Evolutionary conservation across 1,284 basidiomycete species (phyloP), one percentile per base, ranked within the genome.

Genomic region (Ustilago esculenta): DNA sequence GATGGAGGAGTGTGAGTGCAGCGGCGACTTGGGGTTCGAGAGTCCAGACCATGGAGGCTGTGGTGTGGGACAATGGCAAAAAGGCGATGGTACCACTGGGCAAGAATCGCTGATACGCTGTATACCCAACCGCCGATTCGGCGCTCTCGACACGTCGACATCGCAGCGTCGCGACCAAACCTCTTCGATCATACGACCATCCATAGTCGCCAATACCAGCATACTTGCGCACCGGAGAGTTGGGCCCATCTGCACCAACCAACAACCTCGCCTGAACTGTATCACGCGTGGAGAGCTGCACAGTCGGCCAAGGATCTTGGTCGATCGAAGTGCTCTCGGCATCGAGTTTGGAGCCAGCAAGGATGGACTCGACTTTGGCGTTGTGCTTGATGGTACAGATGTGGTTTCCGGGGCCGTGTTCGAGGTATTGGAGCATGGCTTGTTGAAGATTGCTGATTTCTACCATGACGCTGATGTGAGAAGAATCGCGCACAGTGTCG

Each of bases 191-290:
- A 83, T 99, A 99, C 1, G 89, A 86, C 90, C 94, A 96, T 2
- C 95, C 95, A 75, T 89, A 94, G 0, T 92, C 90, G 35, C 90
- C 85, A 58, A 98, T 97, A 12, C 89, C 85, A 0, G 94, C 90
- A 79, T 91, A 98, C 35, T 87, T 83, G 43, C 94, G 88, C 15
- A 98, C 96, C 8, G 95, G 95, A 1, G 94, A 97, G 80, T 94
- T 94, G 78, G 89, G 89, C 0, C 96, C 96, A 77, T 98, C 96
- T 7, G 96, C 96, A 20, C 96, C 95, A 35, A 98, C 88, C 89
- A 94, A 73, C 50, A 60, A 75, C 37, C 72, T 59, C 35, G 54
- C 33, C 44, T 61, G 57, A 9, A 72, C 30, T 39, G 30, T 15
- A n/a, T 35, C 36, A 4, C 36, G 64, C 0, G 30, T 35, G 7